These are phyloP conservation scores for Talaromyces islandicus DNA, from an alignment of 2,329 filamentous ascomycete genomes.

Conservation along the genomic window DNA sequence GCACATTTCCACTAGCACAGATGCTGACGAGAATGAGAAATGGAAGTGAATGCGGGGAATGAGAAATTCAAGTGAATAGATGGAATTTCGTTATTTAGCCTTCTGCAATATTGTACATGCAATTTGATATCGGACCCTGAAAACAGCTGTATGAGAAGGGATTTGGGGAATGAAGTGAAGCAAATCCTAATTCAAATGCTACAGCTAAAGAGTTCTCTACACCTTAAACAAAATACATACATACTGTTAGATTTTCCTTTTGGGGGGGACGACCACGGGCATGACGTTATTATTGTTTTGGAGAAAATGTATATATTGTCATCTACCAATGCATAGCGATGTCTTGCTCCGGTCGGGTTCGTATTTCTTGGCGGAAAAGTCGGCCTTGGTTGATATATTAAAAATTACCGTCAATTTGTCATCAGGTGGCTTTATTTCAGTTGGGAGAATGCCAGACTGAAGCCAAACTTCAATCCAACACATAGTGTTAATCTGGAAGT, in stretches of 20 bases:
- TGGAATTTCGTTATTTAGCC: not conserved
- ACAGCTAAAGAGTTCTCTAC: too few species aligned
- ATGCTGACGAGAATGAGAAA: not conserved
- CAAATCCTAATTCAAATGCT: too few species aligned
- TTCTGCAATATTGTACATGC: not conserved
- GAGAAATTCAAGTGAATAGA: not conserved
- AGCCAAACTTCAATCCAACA: not conserved
- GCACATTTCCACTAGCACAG: not conserved
- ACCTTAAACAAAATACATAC: too few species aligned
- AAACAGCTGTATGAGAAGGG: too few species aligned
- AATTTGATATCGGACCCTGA: not conserved
- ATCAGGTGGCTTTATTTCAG: not conserved
- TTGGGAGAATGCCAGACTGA: not conserved
- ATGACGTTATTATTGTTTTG: not conserved
- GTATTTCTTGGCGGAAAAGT: not conserved
- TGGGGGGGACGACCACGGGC: not conserved
- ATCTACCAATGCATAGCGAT: not conserved
- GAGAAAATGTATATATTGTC: not conserved
- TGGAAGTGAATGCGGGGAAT: not conserved
- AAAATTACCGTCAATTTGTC: not conserved
- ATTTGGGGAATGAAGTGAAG: too few species aligned
- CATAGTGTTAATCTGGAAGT: not conserved
- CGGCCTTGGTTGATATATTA: not conserved
- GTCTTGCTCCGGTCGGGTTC: not conserved
- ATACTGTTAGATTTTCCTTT: too few species aligned